Evolutionary conservation across 2,329 filamentous ascomycete genomes (phyloP).

Genomic region (Cordyceps pruinosa): DNA sequence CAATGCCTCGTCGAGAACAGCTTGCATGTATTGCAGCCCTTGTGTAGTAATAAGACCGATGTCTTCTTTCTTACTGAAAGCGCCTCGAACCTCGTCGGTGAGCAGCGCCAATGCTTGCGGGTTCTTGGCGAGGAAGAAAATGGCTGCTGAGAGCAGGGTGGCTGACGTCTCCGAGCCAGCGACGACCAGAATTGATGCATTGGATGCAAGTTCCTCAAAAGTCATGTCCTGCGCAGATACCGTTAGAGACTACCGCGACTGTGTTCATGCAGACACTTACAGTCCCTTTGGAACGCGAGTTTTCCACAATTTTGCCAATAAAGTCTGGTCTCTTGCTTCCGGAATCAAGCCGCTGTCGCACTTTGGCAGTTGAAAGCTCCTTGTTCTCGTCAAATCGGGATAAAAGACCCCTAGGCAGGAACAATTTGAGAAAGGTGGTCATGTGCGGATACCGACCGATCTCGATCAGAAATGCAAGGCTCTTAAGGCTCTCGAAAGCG

Average conservation of each 20-base stretch:
- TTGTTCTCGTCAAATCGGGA: not conserved
- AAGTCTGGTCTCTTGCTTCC: not conserved
- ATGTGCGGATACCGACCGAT: not conserved
- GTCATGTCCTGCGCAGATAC: not conserved
- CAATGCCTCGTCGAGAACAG: slow-evolving; percentile 35
- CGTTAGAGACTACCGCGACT: not conserved
- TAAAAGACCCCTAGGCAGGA: not conserved
- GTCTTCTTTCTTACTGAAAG: not conserved
- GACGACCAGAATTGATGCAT: slow-evolving; percentile 19
- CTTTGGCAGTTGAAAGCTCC: not conserved
- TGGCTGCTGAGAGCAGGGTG: slow-evolving; percentile 22
- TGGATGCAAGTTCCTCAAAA: not conserved
- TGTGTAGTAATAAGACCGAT: not conserved
- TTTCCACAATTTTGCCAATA: not conserved
- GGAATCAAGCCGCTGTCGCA: not conserved
- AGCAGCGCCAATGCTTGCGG: not conserved
- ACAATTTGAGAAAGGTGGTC: not conserved
- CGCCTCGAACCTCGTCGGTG: not conserved
- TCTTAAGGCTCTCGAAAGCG: not conserved
- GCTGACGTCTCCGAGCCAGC: slow-evolving; percentile 31
- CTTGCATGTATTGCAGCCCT: slow-evolving; percentile 32
- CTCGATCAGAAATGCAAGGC: not conserved
- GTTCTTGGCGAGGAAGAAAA: slow-evolving; percentile 21
- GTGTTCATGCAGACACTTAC: not conserved
- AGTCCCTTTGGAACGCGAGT: not conserved